phyloP scores from a whole-genome alignment of 2,329 filamentous ascomycete genomes.

The Polychaeton citri region DNA sequence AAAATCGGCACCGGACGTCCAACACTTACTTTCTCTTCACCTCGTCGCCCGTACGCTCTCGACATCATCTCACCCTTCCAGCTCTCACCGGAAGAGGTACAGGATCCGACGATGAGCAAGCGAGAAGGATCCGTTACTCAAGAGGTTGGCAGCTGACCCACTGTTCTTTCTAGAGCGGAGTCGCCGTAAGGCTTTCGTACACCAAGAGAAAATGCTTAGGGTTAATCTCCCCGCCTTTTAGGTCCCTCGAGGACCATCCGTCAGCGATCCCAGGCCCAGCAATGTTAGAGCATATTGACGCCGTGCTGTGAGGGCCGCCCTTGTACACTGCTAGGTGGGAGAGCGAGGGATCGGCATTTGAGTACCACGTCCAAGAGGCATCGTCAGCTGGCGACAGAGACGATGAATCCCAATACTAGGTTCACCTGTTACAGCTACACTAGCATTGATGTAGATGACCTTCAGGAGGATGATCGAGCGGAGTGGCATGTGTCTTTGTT shows the following conservation, averaged over 20 bases:
- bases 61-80: too few species aligned
- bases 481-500: conserved; percentile 1
- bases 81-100: background rate
- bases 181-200: background rate
- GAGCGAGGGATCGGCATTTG: background rate
- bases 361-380: background rate
- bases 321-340: background rate
- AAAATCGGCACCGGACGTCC: background rate
- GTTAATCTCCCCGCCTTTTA: background rate
- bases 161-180: background rate
- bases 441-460: background rate
- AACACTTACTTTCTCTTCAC: background rate
- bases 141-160: background rate
- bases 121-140: background rate
- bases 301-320: background rate
- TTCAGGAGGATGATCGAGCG: background rate
- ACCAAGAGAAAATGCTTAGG: background rate
- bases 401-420: background rate
- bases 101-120: background rate
- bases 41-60: background rate
- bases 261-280: background rate
- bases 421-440: too few species aligned
- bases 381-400: background rate
- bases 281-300: background rate
- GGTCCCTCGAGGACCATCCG: background rate